Evolutionary conservation across 2,329 filamentous ascomycete species (phyloP), one percentile per base, ranked within the genome.

Genomic region (Aspergillus arachidicola): DNA sequence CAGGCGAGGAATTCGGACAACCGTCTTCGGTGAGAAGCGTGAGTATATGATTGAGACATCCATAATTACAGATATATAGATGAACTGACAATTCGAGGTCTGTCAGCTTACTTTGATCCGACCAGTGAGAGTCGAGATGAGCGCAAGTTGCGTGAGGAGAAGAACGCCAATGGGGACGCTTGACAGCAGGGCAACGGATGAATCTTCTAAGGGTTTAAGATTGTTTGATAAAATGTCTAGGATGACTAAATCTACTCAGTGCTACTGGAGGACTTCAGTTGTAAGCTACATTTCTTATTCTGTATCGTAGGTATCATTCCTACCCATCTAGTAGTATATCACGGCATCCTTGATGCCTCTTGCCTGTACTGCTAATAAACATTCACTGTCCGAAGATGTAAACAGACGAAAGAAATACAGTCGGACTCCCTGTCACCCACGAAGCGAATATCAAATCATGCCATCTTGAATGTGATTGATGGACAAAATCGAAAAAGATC

Each of bases 1-100:
- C 9, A 53, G 60, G 36, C 28, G 56, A 64, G 70, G 63, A 66
- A 57, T 53, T 57, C 59, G 45, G 41, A 66, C 53, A 58, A 62
- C 54, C 60, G 54, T 60, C 38, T 63, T 60, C 64, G 66, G 30
- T 38, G 36, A 48, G 66, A 73, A 21, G 58, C 48, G 58, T 63
- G 50, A 45, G 61, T 60, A 28, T 6, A 6, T 12, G 23, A 48
- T 7, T 26, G 11, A 14, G 23, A 26, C 5, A 48, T 26, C 23
- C 3, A 16, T 14, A 0, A 4, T 10, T 28, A 28, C 11, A 19
- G 45, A 48, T 19, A 48, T 23, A 48, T 16, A 48, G 12, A 28
- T 48, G 23, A 48, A 19, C 45, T 48, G 45, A 48, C 12, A 7
- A 4, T 28, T 3, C n/a, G 10, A 11, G 23, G 11, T 6, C 9